Base-by-base conservation (phyloP, 495 filamentous ascomycete species). In the Talaromyces borbonicus region DNA sequence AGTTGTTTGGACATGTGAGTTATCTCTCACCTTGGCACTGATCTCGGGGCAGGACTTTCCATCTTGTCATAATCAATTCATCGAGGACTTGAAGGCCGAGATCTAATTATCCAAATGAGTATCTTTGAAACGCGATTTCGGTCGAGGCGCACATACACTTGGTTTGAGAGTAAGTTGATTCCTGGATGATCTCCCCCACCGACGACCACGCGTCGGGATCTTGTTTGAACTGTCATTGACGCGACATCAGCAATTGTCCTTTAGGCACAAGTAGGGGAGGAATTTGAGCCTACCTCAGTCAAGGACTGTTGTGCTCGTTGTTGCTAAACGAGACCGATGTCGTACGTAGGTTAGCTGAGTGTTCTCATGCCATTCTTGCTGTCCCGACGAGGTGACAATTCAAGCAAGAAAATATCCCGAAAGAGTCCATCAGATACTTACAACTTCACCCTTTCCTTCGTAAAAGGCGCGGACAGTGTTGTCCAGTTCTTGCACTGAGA, bases 1-100 rank as follows among this genome's bases (percentile, higher is more conserved):
- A n/a, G n/a, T n/a, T n/a, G n/a, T n/a, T n/a, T n/a, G n/a, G n/a
- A n/a, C n/a, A n/a, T n/a, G n/a, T n/a, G n/a, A 56, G 49, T 61
- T 48, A n/a, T 25, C 7, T 9, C 27, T 61, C 18, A 87, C 87
- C 89, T 74, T 93, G 80, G 59, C 93, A 93, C 65, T 99, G 92
- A 37, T 95, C 90, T 56, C 87, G 78, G 15, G 93, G 92, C 47
- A 97, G 67, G 33, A 97, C 87, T 67, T 95, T 99, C 93, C 92
- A 97, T 67, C 90, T 81, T 36, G 93, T 99, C 82, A 93, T 90
- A 55, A 97, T 97, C 50, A 99, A 92, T 74, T 84, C 86, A 65
- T 99, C 93, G 40, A 97, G 79, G 46, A 99, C 88, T 68, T 97
- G 93, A 52, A 99, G 70, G 32, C 87, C 92, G 56, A 97, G 76